Evolutionary conservation across 306 rosid species (phyloP).

Genomic region (Vigna radiata): DNA sequence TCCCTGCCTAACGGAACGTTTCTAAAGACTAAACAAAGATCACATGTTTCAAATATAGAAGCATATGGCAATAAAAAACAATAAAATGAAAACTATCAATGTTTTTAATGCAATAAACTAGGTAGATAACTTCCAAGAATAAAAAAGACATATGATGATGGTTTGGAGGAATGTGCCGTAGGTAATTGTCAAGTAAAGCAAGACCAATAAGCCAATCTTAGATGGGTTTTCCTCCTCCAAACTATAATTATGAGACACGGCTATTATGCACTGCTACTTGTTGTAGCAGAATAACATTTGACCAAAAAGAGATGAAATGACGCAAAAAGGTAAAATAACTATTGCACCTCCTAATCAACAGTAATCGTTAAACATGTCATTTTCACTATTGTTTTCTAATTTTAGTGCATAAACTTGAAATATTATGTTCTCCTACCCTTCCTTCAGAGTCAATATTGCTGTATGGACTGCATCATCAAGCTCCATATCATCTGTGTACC

Average conservation of each 20-base stretch:
- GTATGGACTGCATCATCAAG: conserved; percentile 98
- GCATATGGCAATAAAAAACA: background rate
- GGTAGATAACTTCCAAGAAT: too few species aligned
- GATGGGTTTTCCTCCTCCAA: conserved; percentile 33
- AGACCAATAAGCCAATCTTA: conserved; percentile 16
- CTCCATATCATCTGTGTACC: conserved; percentile 97
- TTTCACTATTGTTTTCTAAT: conserved; percentile 13
- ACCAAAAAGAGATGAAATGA: conserved; percentile 33
- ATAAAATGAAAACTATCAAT: background rate
- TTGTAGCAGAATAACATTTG: conserved; percentile 10
- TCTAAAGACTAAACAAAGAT: conserved; percentile 5
- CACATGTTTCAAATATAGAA: conserved; percentile 1
- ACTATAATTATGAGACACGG: conserved; percentile 3
- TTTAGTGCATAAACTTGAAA: conserved; percentile 36
- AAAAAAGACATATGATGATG: too few species aligned
- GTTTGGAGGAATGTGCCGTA: too few species aligned
- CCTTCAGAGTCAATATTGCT: conserved; percentile 96
- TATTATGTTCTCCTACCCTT: conserved; percentile 67
- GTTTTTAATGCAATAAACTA: background rate
- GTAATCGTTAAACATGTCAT: conserved; percentile 29
- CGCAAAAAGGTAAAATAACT: background rate
- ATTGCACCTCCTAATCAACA: conserved; percentile 21
- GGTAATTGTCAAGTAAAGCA: too few species aligned
- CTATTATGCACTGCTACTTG: conserved; percentile 7
- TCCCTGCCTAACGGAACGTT: background rate